Percentiles rank a stretch among this genome's conserved stretches.
phyloP scores from a whole-genome alignment of 1,139 yeast genomes.

The Yamadazyma oceani region DNA sequence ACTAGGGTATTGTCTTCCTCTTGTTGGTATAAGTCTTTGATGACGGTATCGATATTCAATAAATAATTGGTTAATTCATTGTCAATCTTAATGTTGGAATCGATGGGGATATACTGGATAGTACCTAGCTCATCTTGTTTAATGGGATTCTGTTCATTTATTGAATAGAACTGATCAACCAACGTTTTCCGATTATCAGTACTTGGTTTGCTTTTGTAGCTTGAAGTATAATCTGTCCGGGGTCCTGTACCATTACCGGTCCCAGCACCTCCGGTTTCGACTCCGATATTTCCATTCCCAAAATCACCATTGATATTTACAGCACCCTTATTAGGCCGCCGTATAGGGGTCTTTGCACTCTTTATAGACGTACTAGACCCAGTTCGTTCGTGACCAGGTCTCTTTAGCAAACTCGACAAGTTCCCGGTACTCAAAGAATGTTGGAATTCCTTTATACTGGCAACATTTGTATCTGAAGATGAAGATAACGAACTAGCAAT shows the following conservation, averaged over 20 bases:
- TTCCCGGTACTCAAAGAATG: conserved; percentile 7
- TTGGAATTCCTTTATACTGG: neutral
- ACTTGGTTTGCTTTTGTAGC: too few species aligned
- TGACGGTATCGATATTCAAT: conserved; percentile 34
- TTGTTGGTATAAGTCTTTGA: conserved; percentile 18
- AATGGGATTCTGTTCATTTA: conserved; percentile 9
- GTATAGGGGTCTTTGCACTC: conserved; percentile 1
- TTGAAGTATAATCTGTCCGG: too few species aligned
- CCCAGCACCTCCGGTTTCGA: too few species aligned
- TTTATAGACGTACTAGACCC: conserved; percentile 7
- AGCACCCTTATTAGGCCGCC: neutral
- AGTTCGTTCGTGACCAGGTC: conserved; percentile 8
- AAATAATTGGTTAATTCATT: conserved; percentile 29
- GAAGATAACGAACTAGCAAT: neutral
- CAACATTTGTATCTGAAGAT: conserved; percentile 4
- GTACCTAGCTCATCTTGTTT: conserved; percentile 9
- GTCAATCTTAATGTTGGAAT: conserved; percentile 12
- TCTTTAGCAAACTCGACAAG: conserved; percentile 3
- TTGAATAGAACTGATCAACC: conserved; percentile 41
- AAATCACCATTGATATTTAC: neutral
- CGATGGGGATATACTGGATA: conserved; percentile 10
- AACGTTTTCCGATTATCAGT: conserved; percentile 23
- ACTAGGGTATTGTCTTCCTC: conserved; percentile 5
- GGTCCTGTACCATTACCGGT: too few species aligned
- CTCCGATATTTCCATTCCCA: neutral